Percentiles rank a stretch among this genome's conserved stretches.
Conservation (phyloP, 1,139 yeast genomes). For the Spathaspora sp. region DNA sequence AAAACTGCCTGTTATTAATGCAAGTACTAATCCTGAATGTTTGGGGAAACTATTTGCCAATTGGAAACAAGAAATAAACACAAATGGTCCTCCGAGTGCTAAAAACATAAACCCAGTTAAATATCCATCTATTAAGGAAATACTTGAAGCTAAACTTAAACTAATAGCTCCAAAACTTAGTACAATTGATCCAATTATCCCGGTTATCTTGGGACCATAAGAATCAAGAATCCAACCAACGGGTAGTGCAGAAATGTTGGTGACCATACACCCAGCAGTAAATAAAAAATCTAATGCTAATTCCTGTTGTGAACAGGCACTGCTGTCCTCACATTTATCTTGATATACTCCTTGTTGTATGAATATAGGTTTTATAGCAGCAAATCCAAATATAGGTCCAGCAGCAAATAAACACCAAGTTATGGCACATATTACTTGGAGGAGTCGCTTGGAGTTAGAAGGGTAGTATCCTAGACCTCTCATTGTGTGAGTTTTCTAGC, state of each 20-base stretch:
- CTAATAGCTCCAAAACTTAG: constrained; percentile 53
- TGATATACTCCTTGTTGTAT: constrained; percentile 75
- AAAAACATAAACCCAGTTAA: constrained; percentile 39
- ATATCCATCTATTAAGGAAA: constrained; percentile 35
- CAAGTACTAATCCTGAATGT: constrained; percentile 42
- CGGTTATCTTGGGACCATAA: constrained; percentile 79
- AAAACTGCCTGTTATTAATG: constrained; percentile 46
- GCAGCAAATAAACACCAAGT: constrained; percentile 88
- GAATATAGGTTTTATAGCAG: constrained; percentile 84
- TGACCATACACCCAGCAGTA: constrained; percentile 81
- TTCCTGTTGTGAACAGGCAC: constrained; percentile 71
- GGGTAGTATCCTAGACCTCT: constrained; percentile 11
- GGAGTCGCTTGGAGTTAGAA: constrained; percentile 21
- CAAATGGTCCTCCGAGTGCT: constrained; percentile 50
- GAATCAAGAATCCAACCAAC: constrained; percentile 78
- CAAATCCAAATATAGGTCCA: constrained; percentile 92
- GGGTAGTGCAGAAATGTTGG: constrained; percentile 79
- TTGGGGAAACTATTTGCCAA: constrained; percentile 46
- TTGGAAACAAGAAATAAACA: constrained; percentile 47
- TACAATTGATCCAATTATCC: constrained; percentile 66
- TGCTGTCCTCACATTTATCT: constrained; percentile 47
- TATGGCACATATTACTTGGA: constrained; percentile 59
- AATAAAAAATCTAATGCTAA: constrained; percentile 77
- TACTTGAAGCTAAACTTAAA: constrained; percentile 36
- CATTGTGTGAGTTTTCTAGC: not conserved